These are phyloP conservation scores for Eucalyptus globulus DNA, from an alignment of 345 rosid genomes.

Conservation along the genomic window DNA sequence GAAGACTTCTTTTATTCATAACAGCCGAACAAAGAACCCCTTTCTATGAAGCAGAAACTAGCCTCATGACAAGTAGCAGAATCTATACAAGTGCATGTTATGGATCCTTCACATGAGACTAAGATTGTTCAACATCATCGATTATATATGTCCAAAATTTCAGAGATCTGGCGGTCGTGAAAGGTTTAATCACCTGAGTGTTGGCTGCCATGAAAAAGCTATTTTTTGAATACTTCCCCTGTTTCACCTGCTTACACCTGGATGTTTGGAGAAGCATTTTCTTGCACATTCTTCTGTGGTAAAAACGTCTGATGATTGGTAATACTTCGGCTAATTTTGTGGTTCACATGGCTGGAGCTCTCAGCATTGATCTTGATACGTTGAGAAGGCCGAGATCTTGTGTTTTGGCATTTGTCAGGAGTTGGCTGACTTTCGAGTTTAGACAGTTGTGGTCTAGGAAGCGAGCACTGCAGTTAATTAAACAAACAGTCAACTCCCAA, in stretches of 20 bases:
- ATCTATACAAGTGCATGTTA: not conserved
- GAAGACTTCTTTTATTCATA: not conserved
- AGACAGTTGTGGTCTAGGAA: conserved; percentile 26
- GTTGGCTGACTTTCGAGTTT: conserved; percentile 33
- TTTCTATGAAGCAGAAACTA: not conserved
- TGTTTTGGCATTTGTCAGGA: conserved; percentile 7
- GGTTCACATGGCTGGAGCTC: conserved; percentile 10
- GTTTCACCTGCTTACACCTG: not conserved
- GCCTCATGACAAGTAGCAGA: not conserved
- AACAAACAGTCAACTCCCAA: not conserved
- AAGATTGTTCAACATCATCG: not conserved
- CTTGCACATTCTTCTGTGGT: conserved; percentile 31
- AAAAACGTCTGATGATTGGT: conserved; percentile 12
- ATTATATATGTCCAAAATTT: not conserved
- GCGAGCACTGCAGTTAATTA: conserved; percentile 26
- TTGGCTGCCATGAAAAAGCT: not conserved
- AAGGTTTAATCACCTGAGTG: not conserved
- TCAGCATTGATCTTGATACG: conserved; percentile 13
- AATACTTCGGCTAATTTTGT: conserved; percentile 16
- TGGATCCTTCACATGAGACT: not conserved
- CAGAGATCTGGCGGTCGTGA: not conserved
- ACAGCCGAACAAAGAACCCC: not conserved
- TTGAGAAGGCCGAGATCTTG: conserved; percentile 19
- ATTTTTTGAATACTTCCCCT: not conserved
- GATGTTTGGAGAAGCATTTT: conserved; percentile 70